Evolutionary conservation across 1,284 basidiomycete genomes (phyloP), one percentile per base, ranked within the genome.

Genomic region (Apiotrichum domesticum): DNA sequence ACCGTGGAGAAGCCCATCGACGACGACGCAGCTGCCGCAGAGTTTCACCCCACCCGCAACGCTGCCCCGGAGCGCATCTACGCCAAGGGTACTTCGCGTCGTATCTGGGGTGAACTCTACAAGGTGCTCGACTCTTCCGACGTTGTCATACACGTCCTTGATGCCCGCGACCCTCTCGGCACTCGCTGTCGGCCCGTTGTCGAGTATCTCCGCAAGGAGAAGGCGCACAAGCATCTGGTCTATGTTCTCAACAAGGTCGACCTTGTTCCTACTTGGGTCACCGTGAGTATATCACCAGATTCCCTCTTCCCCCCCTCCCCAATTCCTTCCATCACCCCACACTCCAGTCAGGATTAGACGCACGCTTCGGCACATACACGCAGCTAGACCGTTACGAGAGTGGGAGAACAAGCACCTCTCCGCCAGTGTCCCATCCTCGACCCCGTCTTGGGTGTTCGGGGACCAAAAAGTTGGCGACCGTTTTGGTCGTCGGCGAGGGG

Each of bases 61-160:
- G 66, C 64, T 32, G 65, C 59, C n/a, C 62, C 86, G 63, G 90
- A 93, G 66, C 90, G 90, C 3, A 90, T 93, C 61, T 94, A 90
- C 69, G 84, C 87, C 56, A 93, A 95, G 75, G 93, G 93, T 41
- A 96, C 93, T 0, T 95, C 91, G 32, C 81, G 87, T 46, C 85
- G 96, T 55, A 98, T 99, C 64, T 98, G 97, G 79, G 94, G 91
- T 61, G 95, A 99, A 76, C 80, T 98, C 32, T 98, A 98, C 83
- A 99, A 99, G 77, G 96, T 99, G 64, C 94, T 99, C 69, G 96
- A 99, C 76, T 97, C 93, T 3, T 96, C 91, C 8, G 95, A 99
- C 72, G 92, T 98, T 47, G 84, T 99, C 62, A 83, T 98, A 43
- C 96, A 98, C 75, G 85, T 99, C 48, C 80, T 99, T 62, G 96